Evolutionary conservation across 495 filamentous ascomycete genomes (phyloP), one percentile per base, ranked within the genome.

Genomic region (Neurospora sp.): DNA sequence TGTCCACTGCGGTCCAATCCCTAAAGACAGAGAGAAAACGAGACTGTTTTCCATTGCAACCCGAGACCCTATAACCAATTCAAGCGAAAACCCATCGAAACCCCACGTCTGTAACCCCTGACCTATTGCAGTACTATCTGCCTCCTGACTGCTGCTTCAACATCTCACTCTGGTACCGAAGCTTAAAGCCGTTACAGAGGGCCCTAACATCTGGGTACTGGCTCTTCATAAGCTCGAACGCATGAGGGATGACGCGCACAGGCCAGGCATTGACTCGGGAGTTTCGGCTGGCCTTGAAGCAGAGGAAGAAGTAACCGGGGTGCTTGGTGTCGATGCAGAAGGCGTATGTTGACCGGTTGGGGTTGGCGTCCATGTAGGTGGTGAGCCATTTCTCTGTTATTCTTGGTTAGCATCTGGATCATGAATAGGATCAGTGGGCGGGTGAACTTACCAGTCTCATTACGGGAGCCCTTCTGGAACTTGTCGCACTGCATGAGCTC

Each of bases 351-450:
- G 92, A 96, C 72, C 96, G 92, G 76, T 91, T 95, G 3, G 96
- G 96, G 82, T 98, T 98, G 76, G 96, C 96, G 83, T 95, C 91
- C 76, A 93, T 93, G 83, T 98, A 99, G 28, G 93, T 96, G 39
- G 92, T 91, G 72, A 99, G 86, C 95, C 95, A 99, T 86, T 91
- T 90, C 82, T 98, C 96, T 97, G 79, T 71, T 45, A 19, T 40
- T 39, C 75, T 39, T 71, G 43, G 76, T 87, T 79, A 87, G 83
- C 7, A 10, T 13, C 70, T 48, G 43, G 28, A 17, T 42, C 39
- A 37, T 39, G 71, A 37, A 72, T 39, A 70, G 62, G 38, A 48
- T 59, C 71, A 43, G 74, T 71, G 62, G 3, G 36, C 36, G 62
- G 6, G 45, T 36, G 71, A 72, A 83, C 92, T 83, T 91, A 97